Evolutionary conservation across 106 monocot species (phyloP).

Genomic region (Alisma plantagoaquatica): DNA sequence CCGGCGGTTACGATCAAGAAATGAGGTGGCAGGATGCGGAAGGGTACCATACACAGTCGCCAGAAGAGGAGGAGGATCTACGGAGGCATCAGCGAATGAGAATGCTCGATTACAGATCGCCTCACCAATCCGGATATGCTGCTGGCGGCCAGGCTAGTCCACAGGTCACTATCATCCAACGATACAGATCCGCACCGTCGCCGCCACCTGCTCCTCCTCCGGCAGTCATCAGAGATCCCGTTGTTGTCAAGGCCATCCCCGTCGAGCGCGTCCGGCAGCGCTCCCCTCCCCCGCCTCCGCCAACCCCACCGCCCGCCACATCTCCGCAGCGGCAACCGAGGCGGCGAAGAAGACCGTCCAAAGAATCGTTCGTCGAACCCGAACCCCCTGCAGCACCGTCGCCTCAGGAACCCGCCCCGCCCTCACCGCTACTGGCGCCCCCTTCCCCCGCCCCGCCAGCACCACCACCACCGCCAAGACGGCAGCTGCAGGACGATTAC

Average conservation of each 20-base stretch:
- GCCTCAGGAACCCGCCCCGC: background rate
- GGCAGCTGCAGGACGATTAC: background rate
- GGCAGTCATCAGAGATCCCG: no score
- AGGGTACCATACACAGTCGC: background rate
- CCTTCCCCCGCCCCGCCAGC: constrained; percentile 18
- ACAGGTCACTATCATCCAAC: no score
- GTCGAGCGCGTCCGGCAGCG: constrained; percentile 21
- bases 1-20: no score
- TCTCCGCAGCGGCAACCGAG: constrained; percentile 2
- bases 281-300: background rate
- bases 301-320: constrained; percentile 3
- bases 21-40: background rate
- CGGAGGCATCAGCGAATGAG: no score
- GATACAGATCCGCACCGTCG: no score
- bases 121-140: no score
- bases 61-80: no score
- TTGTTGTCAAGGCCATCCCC: constrained; percentile 29
- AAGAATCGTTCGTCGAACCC: constrained; percentile 9
- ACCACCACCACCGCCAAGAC: constrained; percentile 24
- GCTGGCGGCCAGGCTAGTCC: no score
- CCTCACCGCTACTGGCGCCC: constrained; percentile 1
- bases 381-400: constrained; percentile 14
- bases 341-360: background rate
- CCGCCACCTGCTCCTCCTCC: no score
- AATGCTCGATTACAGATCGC: no score